Base-by-base conservation (phyloP, 2,329 filamentous ascomycete species). In the Fusarium anguioides region DNA sequence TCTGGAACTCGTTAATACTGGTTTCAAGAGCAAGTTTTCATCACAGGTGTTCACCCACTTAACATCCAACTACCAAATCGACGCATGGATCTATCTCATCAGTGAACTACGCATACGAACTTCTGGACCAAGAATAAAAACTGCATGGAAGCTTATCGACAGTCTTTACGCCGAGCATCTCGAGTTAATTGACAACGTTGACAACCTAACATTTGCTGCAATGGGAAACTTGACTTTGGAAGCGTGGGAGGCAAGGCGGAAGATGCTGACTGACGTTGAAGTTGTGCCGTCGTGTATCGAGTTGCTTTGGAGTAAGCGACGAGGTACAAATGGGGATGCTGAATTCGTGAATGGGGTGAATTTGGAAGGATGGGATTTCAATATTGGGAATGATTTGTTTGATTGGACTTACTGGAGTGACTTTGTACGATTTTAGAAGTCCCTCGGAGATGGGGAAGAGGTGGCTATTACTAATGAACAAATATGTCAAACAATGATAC, bases 51-150 rank as follows among this genome's bases (percentile, higher is more conserved):
- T 76, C 18, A 67, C 70, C 2, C 74, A 78, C 12, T 44, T 75
- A 23, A 73, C 71, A 2, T 58, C 69, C 9, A 73, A 67, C 20
- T 58, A 62, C 5, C 68, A 75, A 6, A 56, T 77, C n/a, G 76
- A 78, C 12, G 75, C 74, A 1, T 73, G 70, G 20, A 73, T 78
- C 8, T 77, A 75, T 8, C 62, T 77, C 0, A 49, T 76, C 0
- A 76, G 74, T n/a, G 74, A 77, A 2, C 58, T 78, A 10, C 70
- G 74, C 5, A 29, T 40, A 3, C 62, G 75, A 3, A 42, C n/a
- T 1, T 59, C 51, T 0, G 71, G 71, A 0, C 50, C 61, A 0
- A 58, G 60, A 8, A 69, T 77, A 0, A 58, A 21, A 0, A 11
- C 64, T 10, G 75, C 75, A 1, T 78, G 76, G 76, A 64, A 41